Conservation (phyloP, 2,329 filamentous ascomycete species). For the Xylaria sp. region DNA sequence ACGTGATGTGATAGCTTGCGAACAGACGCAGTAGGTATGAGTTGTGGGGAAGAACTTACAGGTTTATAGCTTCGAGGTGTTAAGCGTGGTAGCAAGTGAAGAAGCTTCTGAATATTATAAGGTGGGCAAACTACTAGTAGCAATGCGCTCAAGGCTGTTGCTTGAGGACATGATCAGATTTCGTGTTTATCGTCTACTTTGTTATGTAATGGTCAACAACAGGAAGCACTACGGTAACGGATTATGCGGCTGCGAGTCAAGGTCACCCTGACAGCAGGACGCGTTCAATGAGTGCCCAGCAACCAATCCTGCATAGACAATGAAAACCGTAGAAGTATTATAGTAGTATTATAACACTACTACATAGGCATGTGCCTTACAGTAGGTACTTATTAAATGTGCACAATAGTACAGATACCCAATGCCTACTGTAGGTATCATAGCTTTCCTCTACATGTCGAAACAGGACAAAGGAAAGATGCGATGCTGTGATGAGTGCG, state of each 20-base stretch:
- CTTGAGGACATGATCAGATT: not conserved
- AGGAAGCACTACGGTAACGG: conserved; percentile 1
- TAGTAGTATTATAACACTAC: too few species aligned
- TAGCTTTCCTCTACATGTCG: too few species aligned
- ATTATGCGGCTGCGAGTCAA: not conserved
- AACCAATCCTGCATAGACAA: not conserved
- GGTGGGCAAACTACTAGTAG: not conserved
- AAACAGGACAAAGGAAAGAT: too few species aligned
- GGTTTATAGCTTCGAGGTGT: not conserved
- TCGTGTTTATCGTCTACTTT: not conserved
- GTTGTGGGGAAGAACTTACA: not conserved
- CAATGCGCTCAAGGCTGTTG: not conserved
- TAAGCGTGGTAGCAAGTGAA: not conserved
- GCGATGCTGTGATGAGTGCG: too few species aligned
- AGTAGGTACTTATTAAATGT: too few species aligned
- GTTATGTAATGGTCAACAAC: not conserved
- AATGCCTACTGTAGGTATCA: too few species aligned
- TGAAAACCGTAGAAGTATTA: too few species aligned
- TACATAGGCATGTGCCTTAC: too few species aligned
- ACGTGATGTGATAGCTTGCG: conserved; percentile 1
- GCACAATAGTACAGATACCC: too few species aligned
- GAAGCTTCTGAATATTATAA: too few species aligned
- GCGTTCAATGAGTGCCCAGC: not conserved
- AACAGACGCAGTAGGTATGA: not conserved
- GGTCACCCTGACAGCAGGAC: not conserved